These are phyloP conservation scores for Paramecium sonneborni DNA, from an alignment of 73 alveolate species.

Conservation along the genomic window DNA sequence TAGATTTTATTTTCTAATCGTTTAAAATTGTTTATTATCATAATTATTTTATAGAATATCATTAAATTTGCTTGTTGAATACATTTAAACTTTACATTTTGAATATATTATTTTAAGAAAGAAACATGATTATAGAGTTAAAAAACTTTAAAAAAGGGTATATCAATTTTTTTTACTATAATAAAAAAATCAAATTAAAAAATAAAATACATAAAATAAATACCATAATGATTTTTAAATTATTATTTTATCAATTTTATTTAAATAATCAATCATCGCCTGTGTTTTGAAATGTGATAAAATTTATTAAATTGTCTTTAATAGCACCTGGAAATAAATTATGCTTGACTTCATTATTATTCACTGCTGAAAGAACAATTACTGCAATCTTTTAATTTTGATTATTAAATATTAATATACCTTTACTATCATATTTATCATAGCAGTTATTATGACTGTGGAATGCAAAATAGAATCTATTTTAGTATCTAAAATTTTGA, in stretches of 20 bases:
- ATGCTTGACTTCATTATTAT: neutral
- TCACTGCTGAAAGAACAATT: neutral
- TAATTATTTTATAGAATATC: no score
- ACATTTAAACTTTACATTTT: no score
- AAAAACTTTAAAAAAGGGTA: no score
- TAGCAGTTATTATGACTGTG: neutral
- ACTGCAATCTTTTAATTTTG: neutral
- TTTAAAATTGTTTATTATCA: no score
- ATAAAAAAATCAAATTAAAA: no score
- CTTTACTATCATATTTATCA: neutral
- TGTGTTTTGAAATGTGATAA: neutral
- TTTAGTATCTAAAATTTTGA: neutral
- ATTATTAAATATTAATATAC: neutral
- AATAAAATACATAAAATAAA: no score
- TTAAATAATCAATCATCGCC: constrained; percentile 2
- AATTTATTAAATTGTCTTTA: neutral
- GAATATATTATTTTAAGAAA: no score
- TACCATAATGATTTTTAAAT: neutral
- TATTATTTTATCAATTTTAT: neutral
- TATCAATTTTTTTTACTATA: no score
- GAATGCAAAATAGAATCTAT: neutral
- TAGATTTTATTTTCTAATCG: no score
- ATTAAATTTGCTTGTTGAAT: no score
- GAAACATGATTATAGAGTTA: no score
- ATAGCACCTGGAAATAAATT: neutral